phyloP scores from a whole-genome alignment of 495 filamentous ascomycete species.

The Bacidia rubella region DNA sequence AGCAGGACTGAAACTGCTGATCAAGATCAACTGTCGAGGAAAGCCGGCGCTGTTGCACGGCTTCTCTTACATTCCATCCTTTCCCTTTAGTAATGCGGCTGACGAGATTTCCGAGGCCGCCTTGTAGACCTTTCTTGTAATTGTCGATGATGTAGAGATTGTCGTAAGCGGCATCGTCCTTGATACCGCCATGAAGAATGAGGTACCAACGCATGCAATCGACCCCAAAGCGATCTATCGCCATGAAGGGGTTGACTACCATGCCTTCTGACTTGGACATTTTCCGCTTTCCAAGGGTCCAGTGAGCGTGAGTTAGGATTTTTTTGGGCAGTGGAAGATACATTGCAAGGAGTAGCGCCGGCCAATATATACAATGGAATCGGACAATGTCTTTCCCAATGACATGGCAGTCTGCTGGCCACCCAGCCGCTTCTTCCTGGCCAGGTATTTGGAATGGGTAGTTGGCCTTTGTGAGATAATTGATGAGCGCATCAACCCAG shows the following conservation, averaged over 20 bases:
- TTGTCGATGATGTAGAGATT: constrained; percentile 59
- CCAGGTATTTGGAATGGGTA: constrained; percentile 65
- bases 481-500: constrained; percentile 91
- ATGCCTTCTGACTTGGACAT: constrained; percentile 96
- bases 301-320: constrained; percentile 82
- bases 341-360: constrained; percentile 83
- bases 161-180: constrained; percentile 67
- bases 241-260: constrained; percentile 89
- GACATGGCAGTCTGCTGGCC: constrained; percentile 87
- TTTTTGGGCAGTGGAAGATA: constrained; percentile 69
- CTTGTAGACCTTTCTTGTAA: constrained; percentile 66
- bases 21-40: constrained; percentile 2
- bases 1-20: constrained; percentile 10
- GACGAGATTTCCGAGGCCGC: constrained; percentile 64
- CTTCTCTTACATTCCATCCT: constrained; percentile 42
- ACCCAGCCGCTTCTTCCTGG: constrained; percentile 45
- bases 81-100: constrained; percentile 55
- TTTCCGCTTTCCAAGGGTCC: constrained; percentile 78
- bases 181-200: constrained; percentile 58
- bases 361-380: constrained; percentile 98
- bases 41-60: constrained; percentile 4
- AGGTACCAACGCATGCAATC: constrained; percentile 86
- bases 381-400: constrained; percentile 93
- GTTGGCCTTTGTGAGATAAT: constrained; percentile 77
- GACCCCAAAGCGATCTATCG: constrained; percentile 74